Evolutionary conservation across 2,329 filamentous ascomycete genomes (phyloP), one percentile per base, ranked within the genome.

Genomic region (Ophiostoma sp.): DNA sequence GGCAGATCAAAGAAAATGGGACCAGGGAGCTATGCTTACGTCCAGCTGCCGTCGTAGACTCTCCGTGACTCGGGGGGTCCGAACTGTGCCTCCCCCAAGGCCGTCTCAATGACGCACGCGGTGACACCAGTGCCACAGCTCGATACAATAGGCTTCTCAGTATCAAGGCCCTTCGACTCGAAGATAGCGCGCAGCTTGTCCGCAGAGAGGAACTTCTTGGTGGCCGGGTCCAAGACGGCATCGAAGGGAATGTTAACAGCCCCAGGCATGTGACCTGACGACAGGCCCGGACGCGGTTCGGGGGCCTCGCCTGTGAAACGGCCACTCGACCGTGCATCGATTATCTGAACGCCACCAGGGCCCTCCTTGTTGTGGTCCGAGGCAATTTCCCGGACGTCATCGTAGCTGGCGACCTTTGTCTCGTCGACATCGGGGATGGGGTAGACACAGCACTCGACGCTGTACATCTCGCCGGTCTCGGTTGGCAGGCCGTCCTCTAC

Each of bases 31-130:
- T 27, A 55, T 3, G 89, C 91, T 87, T 82, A 96, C 85, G 95
- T 98, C 95, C 95, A 99, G 78, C 93, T 97, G 64, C 95, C 95
- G 77, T 99, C 95, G 75, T 99, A 99, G 36, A 99, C 83, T 75
- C 85, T 88, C 73, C 91, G 86, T 67, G 85, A 85, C 70, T 88
- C 84, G 0, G 85, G 79, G 4, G 85, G 81, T 1, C 90, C 91
- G 75, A 87, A 93, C 1, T 88, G 89, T 36, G 93, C 92, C 77
- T 92, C 88, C 42, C 86, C 87, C 67, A 99, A 80, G 1, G 93
- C 95, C 49, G 93, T 89, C 76, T 99, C 95, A 58, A 99, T 87
- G 60, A 97, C 86, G 18, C 91, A 92, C 7, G 95, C 95, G 11
- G 93, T 98, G 66, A 99, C 94, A 45, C 95, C 95, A 6, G 93